Evolutionary conservation across 2,329 filamentous ascomycete species (phyloP), one percentile per base, ranked within the genome.

Genomic region (Aspergillus persii): DNA sequence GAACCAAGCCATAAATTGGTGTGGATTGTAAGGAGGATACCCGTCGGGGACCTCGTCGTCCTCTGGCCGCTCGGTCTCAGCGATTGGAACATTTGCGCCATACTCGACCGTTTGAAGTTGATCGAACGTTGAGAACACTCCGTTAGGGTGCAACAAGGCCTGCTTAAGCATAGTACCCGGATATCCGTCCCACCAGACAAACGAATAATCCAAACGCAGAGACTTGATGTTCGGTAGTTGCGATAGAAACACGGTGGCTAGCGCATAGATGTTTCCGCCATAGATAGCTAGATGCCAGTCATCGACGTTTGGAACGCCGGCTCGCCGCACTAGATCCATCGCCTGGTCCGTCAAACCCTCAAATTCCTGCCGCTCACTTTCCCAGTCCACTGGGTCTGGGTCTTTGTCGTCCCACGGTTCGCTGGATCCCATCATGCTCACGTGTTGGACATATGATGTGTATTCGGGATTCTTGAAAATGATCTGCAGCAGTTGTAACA

Each of bases 161-260:
- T 54, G 53, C 4, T 46, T 48, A 4, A 54, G 36, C 41, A 54
- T 54, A 3, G 48, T 4, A 4, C 53, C 53, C 1, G 53, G 26
- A n/a, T 46, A 48, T 12, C 53, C 53, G 18, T 46, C 39, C 39
- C 33, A 47, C 53, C 53, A 54, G 12, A 54, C 53, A 3, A 54
- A 54, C 26, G 30, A 47, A 26, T 54, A 54, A 26, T 54, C 53
- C 2, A 54, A 39, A 12, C 39, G 11, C 1, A 54, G 26, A 5
- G 41, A 36, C 8, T 26, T 46, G 5, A 54, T 5, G 9, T 54
- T 54, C 11, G 15, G 53, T 12, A 54, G 27, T 7, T 48, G 53
- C 23, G 53, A 54, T 18, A 54, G 26, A 23, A 54, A 26, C 3
- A 54, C 46, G 9, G 39, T 27, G 4, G 53, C 53, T 11, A 48